Evolutionary conservation across 1,284 basidiomycete genomes (phyloP).

Genomic region (Mycena sp.): DNA sequence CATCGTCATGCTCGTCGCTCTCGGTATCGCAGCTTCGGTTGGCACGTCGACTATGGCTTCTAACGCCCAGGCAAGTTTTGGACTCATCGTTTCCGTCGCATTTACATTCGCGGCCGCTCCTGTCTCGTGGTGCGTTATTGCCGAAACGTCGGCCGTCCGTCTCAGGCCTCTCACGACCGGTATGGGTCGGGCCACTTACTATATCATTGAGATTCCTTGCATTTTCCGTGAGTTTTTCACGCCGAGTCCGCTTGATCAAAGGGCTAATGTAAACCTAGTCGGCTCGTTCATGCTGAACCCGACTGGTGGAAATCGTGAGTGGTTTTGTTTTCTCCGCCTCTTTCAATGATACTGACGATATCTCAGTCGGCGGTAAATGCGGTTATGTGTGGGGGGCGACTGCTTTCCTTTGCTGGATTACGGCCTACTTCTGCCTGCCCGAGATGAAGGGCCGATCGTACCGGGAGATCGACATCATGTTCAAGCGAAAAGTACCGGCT

Average conservation of each 20-base stretch:
- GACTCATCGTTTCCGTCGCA: slow-evolving; percentile 22
- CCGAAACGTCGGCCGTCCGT: slow-evolving; percentile 22
- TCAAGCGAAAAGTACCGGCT: no score
- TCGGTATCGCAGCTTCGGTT: slow-evolving; percentile 24
- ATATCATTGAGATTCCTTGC: slow-evolving; percentile 29
- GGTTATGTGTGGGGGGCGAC: slow-evolving; percentile 28
- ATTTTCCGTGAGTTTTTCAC: slow-evolving; percentile 21
- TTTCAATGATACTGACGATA: no score
- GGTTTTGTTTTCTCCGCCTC: background rate
- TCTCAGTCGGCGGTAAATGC: no score
- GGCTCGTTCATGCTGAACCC: slow-evolving; percentile 7
- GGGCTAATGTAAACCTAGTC: background rate
- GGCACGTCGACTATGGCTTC: background rate
- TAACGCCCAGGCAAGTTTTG: slow-evolving; percentile 19
- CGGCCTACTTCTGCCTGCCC: slow-evolving; percentile 22
- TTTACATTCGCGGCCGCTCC: slow-evolving; percentile 28
- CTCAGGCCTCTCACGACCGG: slow-evolving; percentile 24
- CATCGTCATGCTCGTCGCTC: slow-evolving; percentile 23
- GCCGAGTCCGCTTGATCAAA: no score
- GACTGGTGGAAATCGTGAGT: slow-evolving; percentile 17
- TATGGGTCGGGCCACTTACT: slow-evolving; percentile 25
- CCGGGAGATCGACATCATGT: slow-evolving; percentile 23
- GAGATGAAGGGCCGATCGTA: slow-evolving; percentile 29
- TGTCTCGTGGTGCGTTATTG: slow-evolving; percentile 22
- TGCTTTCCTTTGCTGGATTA: background rate